Conservation (phyloP, 495 filamentous ascomycete species). For the Penicillium cataractarum region DNA sequence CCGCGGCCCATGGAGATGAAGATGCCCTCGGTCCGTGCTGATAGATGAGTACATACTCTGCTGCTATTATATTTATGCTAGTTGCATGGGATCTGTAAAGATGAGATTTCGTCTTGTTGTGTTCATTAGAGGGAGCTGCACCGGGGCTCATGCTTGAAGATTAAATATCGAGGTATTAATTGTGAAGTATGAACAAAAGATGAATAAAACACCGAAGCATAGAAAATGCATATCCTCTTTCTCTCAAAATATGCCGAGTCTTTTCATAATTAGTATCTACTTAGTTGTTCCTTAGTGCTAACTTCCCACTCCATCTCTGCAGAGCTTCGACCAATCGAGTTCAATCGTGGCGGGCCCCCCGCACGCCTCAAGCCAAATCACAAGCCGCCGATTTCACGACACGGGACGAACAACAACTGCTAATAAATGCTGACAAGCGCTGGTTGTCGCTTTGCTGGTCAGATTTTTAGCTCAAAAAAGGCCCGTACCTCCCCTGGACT, state of each 20-base stretch:
- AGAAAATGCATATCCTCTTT: background rate
- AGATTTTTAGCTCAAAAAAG: background rate
- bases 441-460: background rate
- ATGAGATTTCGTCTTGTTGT: conserved; percentile 1
- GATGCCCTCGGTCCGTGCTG: conserved; percentile 10
- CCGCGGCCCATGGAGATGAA: conserved; percentile 11
- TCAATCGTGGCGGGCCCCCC: background rate
- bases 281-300: too few species aligned
- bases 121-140: background rate
- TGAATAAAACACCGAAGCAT: background rate
- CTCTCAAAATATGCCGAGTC: too few species aligned
- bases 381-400: background rate
- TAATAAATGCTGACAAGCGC: background rate
- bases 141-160: background rate
- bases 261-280: too few species aligned
- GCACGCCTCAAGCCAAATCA: background rate
- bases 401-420: background rate
- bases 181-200: background rate
- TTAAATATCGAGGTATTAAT: background rate
- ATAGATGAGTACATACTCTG: conserved; percentile 11
- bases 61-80: background rate
- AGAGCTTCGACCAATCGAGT: background rate
- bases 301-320: background rate
- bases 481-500: background rate
- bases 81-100: conserved; percentile 2